Conservation (phyloP, 345 rosid species). For the Zanthoxylum bungeanum region DNA sequence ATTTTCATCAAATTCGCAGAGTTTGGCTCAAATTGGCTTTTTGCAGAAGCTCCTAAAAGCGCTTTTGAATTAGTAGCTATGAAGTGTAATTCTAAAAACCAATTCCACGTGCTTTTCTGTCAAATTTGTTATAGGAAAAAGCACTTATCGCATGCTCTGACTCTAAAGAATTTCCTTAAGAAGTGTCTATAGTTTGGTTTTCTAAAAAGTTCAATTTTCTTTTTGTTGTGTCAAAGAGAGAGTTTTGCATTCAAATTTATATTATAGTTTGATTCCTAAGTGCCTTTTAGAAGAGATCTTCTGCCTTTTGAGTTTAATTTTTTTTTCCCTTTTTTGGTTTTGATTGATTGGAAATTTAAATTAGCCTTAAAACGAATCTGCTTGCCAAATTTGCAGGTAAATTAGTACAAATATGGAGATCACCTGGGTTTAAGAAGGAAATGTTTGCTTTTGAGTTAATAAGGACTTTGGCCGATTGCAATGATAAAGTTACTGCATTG, state of each 20-base stretch:
- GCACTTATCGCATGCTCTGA: not conserved
- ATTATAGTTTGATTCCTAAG: not conserved
- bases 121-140: not conserved
- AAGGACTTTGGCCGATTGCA: constrained; percentile 77
- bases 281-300: not conserved
- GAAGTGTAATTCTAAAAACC: not conserved
- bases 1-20: not conserved
- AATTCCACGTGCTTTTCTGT: not conserved
- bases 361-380: not conserved
- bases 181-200: not conserved
- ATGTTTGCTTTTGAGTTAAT: constrained; percentile 67
- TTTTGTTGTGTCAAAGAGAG: not conserved
- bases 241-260: not conserved
- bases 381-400: constrained; percentile 44
- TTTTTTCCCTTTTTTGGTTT: not conserved
- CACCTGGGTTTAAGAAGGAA: constrained; percentile 76
- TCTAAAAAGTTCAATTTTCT: not conserved
- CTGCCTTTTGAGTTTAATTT: not conserved
- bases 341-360: not conserved
- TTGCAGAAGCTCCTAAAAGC: not conserved
- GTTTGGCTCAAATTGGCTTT: not conserved
- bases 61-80: not conserved
- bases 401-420: constrained; percentile 81
- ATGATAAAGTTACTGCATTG: constrained; percentile 59
- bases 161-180: not conserved